Percentiles rank a stretch among this genome's conserved stretches.
phyloP scores from a whole-genome alignment of 1,284 basidiomycete species.

The Erythrobasidium hasegawianum region DNA sequence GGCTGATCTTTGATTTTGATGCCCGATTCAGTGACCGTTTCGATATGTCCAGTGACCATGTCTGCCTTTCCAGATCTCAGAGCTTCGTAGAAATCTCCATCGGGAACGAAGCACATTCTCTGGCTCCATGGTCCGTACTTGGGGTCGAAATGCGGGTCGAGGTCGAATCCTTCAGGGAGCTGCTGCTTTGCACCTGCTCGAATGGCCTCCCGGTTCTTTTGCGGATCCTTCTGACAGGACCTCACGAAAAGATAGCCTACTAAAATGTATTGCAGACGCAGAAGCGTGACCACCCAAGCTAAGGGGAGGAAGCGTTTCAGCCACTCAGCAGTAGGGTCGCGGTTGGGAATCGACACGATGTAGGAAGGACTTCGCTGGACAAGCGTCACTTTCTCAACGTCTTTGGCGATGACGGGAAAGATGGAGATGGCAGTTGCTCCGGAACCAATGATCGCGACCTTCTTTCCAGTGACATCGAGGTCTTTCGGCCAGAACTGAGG shows the following conservation, averaged over 20 bases:
- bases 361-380: slow-evolving; percentile 48
- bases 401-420: slow-evolving; percentile 44
- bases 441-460: slow-evolving; percentile 47
- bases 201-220: slow-evolving; percentile 40
- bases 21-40: slow-evolving; percentile 43
- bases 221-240: slow-evolving; percentile 46
- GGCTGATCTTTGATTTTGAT: slow-evolving; percentile 45
- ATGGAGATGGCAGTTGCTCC: slow-evolving; percentile 48
- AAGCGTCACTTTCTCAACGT: slow-evolving; percentile 45
- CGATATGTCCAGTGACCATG: slow-evolving; percentile 48
- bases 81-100: slow-evolving; percentile 47
- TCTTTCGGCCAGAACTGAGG: slow-evolving; percentile 45
- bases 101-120: slow-evolving; percentile 45
- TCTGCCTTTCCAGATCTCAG: slow-evolving; percentile 45
- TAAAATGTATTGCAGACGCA: slow-evolving; percentile 39
- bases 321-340: slow-evolving; percentile 42
- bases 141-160: slow-evolving; percentile 49
- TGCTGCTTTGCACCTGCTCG: slow-evolving; percentile 37
- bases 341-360: slow-evolving; percentile 44
- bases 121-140: slow-evolving; percentile 49
- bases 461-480: slow-evolving; percentile 46
- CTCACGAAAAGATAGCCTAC: slow-evolving; percentile 46
- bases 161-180: slow-evolving; percentile 43
- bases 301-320: slow-evolving; percentile 43
- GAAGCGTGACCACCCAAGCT: slow-evolving; percentile 32